Evolutionary conservation across 352 stramenopile genomes (phyloP).

Genomic region (Elongisporangium undulatum): DNA sequence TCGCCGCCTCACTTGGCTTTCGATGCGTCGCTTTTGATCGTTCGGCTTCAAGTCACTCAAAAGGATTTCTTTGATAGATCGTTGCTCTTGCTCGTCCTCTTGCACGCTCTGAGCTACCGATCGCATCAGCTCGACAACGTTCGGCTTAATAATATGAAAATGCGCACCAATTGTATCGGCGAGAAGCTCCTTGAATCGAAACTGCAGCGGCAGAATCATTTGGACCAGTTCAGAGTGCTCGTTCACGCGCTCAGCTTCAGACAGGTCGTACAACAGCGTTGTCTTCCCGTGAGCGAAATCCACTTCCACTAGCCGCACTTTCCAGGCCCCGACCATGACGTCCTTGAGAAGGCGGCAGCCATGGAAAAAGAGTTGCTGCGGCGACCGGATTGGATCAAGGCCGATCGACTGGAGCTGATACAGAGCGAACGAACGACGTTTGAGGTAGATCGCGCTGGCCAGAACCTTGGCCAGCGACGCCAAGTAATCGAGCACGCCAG

Average conservation of each 20-base stretch:
- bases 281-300: constrained; percentile 40
- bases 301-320: constrained; percentile 50
- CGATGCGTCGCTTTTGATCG: background rate
- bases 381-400: constrained; percentile 40
- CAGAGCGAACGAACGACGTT: constrained; percentile 48
- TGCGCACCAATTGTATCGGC: constrained; percentile 35
- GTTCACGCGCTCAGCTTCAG: constrained; percentile 25
- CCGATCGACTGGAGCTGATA: constrained; percentile 30
- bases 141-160: constrained; percentile 4
- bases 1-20: background rate
- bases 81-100: background rate
- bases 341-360: constrained; percentile 36
- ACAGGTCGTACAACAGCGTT: constrained; percentile 52
- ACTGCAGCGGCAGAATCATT: constrained; percentile 29
- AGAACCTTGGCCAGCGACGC: constrained; percentile 30
- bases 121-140: background rate
- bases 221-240: constrained; percentile 13
- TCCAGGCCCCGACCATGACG: constrained; percentile 45
- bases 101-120: background rate
- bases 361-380: constrained; percentile 49
- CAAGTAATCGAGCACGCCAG: constrained; percentile 54
- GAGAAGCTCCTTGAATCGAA: constrained; percentile 42
- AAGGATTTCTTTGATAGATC: background rate
- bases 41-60: background rate
- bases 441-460: constrained; percentile 51